Base-by-base conservation (phyloP, 1,284 basidiomycete genomes). In the Sporisorium reilianum region DNA sequence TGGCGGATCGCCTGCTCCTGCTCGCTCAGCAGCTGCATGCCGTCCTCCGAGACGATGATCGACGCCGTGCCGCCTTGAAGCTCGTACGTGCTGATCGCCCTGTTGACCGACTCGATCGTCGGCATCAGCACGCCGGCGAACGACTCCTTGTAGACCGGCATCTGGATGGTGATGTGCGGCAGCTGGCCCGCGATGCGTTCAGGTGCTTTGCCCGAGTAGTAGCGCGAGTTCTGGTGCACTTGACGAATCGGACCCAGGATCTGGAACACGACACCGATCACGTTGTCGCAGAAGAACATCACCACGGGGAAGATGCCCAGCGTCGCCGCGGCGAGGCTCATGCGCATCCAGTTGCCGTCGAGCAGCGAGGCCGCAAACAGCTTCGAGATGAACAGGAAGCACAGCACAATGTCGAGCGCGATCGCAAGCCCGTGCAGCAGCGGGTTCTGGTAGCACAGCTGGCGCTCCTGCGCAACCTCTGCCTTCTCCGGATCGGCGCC, bases 61-160 rank as follows among this genome's bases (percentile, higher is more conserved):
- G 89, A 86, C 5, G 90, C 92, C 0, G 91, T 91, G 11, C 92
- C 92, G 22, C 92, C 92, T 79, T 93, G 92, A 1, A 91, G 88
- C 22, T 92, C 91, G 80, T 93, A 93, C 2, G 91, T 93, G 80
- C 91, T 91, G 90, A 94, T 93, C 0, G 92, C 93, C 82, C 90
- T 90, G 86, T 94, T 93, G 68, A 94, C 85, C 0, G 91, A 93
- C 71, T 89, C 87, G 42, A 94, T 89, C 1, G 93, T 93, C 1
- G 91, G 92, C 71, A 86, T 84, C 82, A 88, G 86, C 8, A 87
- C 87, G 0, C 78, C 79, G 23, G 86, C 85, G 45, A 87, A 72
- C 83, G 67, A 55, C 84, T 83, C 78, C 85, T 92, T 92, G 86
- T 92, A 93, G 6, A 93, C 92, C 0, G 92, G 91, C 87, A 93